Conservation (phyloP, 805 yeast genomes). For the Pichia deserticola region DNA sequence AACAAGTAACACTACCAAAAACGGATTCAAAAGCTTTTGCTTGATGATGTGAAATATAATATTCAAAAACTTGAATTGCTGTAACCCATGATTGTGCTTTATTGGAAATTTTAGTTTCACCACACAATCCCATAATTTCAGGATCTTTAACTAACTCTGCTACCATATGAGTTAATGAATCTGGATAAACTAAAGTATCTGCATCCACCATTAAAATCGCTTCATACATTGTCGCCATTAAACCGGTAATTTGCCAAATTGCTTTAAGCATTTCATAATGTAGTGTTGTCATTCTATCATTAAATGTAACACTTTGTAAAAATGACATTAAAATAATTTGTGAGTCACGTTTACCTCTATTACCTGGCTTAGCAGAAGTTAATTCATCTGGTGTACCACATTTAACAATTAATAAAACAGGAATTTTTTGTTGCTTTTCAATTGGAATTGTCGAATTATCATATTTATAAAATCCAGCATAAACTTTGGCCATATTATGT, state of each 20-base stretch:
- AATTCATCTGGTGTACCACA: conserved; percentile 84
- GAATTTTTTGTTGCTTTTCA: conserved; percentile 81
- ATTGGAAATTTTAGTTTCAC: conserved; percentile 87
- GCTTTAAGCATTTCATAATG: conserved; percentile 70
- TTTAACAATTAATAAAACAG: conserved; percentile 70
- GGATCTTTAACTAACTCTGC: conserved; percentile 89
- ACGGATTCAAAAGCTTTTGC: conserved; percentile 93
- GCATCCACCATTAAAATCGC: conserved; percentile 90
- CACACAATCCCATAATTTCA: conserved; percentile 84
- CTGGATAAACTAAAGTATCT: conserved; percentile 83
- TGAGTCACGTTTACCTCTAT: conserved; percentile 94
- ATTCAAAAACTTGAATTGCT: conserved; percentile 88
- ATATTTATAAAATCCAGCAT: conserved; percentile 88
- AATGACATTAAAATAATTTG: conserved; percentile 88
- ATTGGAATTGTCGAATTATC: conserved; percentile 65
- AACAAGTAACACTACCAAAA: conserved; percentile 90
- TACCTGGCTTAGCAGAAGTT: conserved; percentile 71
- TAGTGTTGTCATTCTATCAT: conserved; percentile 89
- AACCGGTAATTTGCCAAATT: conserved; percentile 78
- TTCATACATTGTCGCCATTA: conserved; percentile 79
- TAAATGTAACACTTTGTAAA: conserved; percentile 78
- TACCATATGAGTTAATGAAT: conserved; percentile 80
- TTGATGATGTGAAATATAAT: conserved; percentile 89
- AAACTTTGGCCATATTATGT: conserved; percentile 96
- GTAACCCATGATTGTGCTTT: conserved; percentile 83